Evolutionary conservation across 2,329 filamentous ascomycete genomes (phyloP), one percentile per base, ranked within the genome.

Genomic region (Teratosphaeriaceae sp.): DNA sequence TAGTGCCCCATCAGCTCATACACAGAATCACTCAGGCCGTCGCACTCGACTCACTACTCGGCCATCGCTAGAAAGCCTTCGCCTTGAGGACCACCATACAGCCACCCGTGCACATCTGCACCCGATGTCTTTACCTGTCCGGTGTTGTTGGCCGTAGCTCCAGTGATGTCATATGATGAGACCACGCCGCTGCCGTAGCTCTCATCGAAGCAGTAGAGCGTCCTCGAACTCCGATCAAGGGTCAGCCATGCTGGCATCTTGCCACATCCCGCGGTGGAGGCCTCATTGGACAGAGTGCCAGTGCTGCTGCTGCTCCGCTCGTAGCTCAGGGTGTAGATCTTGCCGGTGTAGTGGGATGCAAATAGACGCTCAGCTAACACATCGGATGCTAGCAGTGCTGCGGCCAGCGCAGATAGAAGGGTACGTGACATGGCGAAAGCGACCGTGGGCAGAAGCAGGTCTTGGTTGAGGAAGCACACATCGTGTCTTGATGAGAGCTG

Each of bases 191-290:
- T 34, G 15, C 15, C 15, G 31, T 9, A 34, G n/a, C 31, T 34
- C 31, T 34, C 31, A 34, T 34, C 31, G n/a, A 34, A 34, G 31
- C 31, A 34, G 31, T 34, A 34, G 5, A 34, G 31, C 15, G 31
- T 6, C 6, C 11, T 34, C 15, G 31, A 34, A 9, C 15, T 34
- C 9, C 12, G 31, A 18, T 34, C 31, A 9, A 34, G 31, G 20
- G 31, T 20, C 31, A 34, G 18, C 31, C 31, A 34, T 3, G 31
- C 11, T 5, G 31, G 31, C 31, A 34, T 34, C 3, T 34, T 34
- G 31, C 31, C 31, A 13, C 31, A 34, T 5, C 31, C 31, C 4
- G 31, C 5, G n/a, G 15, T 18, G 20, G 31, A 34, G 15, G 8
- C 3, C 4, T 34, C 31, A 18, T 18, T 34, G 9, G 31, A 34